Conservation (phyloP, 2,329 filamentous ascomycete species). For the Pseudopyricularia javanii region DNA sequence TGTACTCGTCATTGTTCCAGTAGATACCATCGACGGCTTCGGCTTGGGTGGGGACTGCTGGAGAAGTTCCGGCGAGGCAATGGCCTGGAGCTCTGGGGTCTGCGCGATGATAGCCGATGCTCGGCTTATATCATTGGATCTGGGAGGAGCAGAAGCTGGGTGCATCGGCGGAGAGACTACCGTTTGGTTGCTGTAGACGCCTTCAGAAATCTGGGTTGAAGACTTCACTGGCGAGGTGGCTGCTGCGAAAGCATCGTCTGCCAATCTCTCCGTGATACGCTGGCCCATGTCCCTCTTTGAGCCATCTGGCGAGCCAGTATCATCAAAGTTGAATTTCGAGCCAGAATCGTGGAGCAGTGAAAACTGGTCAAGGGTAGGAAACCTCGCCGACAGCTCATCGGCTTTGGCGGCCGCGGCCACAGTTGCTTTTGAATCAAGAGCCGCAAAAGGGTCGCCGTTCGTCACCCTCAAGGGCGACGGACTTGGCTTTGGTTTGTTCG, state of each 20-base stretch:
- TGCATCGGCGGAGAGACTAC: constrained; percentile 23
- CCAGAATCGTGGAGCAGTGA: constrained; percentile 77
- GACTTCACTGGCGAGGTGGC: constrained; percentile 16
- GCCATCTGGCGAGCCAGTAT: constrained; percentile 29
- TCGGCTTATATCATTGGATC: constrained; percentile 37
- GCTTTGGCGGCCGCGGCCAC: constrained; percentile 31
- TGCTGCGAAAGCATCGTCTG: constrained; percentile 69
- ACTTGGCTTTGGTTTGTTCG: constrained; percentile 31
- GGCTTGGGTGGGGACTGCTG: constrained; percentile 14
- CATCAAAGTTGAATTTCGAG: constrained; percentile 72
- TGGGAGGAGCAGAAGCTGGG: constrained; percentile 25
- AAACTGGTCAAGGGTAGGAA: constrained; percentile 89
- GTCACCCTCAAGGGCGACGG: constrained; percentile 60
- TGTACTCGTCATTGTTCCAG: constrained; percentile 69
- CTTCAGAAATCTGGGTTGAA: constrained; percentile 10
- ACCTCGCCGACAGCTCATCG: constrained; percentile 76
- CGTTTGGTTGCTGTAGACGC: constrained; percentile 5
- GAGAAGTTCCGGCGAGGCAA: constrained; percentile 26
- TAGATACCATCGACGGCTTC: constrained; percentile 35
- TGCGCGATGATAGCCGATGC: constrained; percentile 53
- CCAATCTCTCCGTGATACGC: constrained; percentile 62
- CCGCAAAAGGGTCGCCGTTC: constrained; percentile 76
- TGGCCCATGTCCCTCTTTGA: constrained; percentile 47
- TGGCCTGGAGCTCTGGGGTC: constrained; percentile 48
- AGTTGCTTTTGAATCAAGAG: constrained; percentile 57